These are phyloP conservation scores for Podospora anserina DNA, from an alignment of 495 filamentous ascomycete species.

Conservation along the genomic window DNA sequence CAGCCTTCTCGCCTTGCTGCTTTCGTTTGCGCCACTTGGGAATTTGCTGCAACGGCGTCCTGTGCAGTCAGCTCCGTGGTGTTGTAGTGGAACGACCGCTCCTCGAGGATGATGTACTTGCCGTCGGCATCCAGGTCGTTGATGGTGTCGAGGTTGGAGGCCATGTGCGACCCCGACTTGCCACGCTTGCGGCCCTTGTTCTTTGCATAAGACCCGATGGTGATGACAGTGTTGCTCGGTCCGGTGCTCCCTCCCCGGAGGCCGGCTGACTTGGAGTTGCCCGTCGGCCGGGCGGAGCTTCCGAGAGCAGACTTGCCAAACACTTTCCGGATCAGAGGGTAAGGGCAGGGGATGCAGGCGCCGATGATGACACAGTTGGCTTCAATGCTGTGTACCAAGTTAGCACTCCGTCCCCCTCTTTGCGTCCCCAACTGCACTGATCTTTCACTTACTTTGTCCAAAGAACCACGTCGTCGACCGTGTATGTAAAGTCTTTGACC, in stretches of 20 bases:
- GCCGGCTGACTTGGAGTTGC: background rate
- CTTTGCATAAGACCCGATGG: slow-evolving; percentile 27
- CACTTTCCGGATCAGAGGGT: slow-evolving; percentile 24
- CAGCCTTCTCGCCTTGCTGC: background rate
- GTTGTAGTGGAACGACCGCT: slow-evolving; percentile 21
- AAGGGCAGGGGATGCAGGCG: slow-evolving; percentile 26
- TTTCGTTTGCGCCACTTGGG: background rate
- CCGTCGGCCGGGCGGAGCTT: background rate
- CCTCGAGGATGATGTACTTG: slow-evolving; percentile 25
- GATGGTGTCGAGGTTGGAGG: slow-evolving; percentile 19
- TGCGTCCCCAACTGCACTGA: background rate
- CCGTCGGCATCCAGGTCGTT: slow-evolving; percentile 17
- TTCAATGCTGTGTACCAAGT: slow-evolving; percentile 23
- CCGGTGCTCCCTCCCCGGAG: background rate
- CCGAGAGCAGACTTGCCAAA: slow-evolving; percentile 21
- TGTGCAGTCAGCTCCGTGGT: slow-evolving; percentile 13
- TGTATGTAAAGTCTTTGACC: slow-evolving; percentile 25
- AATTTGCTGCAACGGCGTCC: background rate
- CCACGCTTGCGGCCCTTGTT: slow-evolving; percentile 12
- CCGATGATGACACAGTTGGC: slow-evolving; percentile 27
- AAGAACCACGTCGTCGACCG: slow-evolving; percentile 25
- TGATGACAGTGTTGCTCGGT: slow-evolving; percentile 17
- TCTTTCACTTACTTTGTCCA: slow-evolving; percentile 27
- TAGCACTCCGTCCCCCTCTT: background rate
- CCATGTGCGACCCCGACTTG: slow-evolving; percentile 1